Evolutionary conservation across 2,329 filamentous ascomycete species (phyloP), one percentile per base, ranked within the genome.

Genomic region (Talaromyces sp.): DNA sequence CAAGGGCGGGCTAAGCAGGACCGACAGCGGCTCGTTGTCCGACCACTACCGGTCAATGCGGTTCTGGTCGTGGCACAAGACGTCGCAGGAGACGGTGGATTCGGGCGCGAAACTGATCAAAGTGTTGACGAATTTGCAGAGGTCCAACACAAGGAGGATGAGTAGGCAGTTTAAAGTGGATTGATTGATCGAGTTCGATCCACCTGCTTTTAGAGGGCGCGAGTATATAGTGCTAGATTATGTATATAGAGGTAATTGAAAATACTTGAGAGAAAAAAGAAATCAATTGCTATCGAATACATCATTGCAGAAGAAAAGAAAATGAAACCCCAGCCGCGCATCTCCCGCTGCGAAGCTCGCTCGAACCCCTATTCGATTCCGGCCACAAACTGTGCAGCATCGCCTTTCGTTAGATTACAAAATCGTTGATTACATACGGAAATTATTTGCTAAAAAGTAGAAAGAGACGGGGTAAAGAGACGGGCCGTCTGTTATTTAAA

Each of bases 41-140:
- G 49, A 52, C 19, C 49, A 52, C 8, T 52, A 52, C 24, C 49
- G 49, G 8, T 52, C 49, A 29, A 52, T 52, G 35, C 73, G 75
- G 58, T 86, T 86, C 64, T 86, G 84, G 84, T 70, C 71, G 1
- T 70, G 79, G 32, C 80, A 83, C 67, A 73, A 72, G 62, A 77
- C 78, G 9, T 81, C 80, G 75, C 73, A 72, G 54, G 81, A 84
- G 68, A 79, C 77, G n/a, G 78, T 76, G 7, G 73, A 79, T 59
- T 77, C 83, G 21, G 84, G 83, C 24, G 76, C 73, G 61, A 73
- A 73, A 5, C 71, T 84, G 62, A 85, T 86, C 69, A 77, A 80
- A 56, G 75, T 75, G 53, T 64, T 76, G 63, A 74, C 72, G 55
- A 35, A n/a, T 52, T 24, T 52, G 46, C 41, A 43, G 8, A 24